Conservation (phyloP, 2,329 filamentous ascomycete species). For the Fusarium goolgardi region DNA sequence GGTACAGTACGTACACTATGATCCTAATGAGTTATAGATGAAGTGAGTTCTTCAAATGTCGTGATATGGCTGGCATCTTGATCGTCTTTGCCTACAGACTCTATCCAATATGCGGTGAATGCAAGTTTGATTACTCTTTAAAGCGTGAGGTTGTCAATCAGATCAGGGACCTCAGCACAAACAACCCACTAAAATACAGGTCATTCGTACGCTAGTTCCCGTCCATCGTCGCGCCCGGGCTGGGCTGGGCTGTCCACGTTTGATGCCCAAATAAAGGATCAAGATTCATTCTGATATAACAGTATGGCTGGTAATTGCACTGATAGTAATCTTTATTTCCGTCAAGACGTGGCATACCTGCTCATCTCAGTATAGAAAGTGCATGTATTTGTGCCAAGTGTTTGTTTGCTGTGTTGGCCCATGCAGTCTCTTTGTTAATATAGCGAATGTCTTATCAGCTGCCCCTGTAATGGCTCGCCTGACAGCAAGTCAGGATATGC, state of each 20-base stretch:
- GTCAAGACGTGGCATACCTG: neutral
- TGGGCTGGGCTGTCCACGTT: neutral
- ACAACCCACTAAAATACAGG: conserved; percentile 6
- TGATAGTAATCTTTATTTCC: neutral
- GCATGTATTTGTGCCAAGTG: neutral
- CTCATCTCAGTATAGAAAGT: neutral
- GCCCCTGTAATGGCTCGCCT: neutral
- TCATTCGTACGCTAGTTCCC: neutral
- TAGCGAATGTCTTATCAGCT: neutral
- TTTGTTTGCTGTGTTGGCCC: neutral
- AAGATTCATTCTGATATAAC: too few species aligned
- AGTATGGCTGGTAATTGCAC: neutral
- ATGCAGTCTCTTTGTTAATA: neutral
- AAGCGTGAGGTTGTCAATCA: neutral
- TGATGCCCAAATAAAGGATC: neutral
- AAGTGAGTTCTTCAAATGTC: too few species aligned
- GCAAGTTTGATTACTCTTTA: neutral
- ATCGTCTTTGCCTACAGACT: neutral
- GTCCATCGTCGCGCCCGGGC: neutral
- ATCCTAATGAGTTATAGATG: neutral
- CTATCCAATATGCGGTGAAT: neutral
- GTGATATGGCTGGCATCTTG: neutral
- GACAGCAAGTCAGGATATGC: neutral
- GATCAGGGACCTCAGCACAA: conserved; percentile 1
- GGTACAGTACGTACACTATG: too few species aligned